phyloP scores from a whole-genome alignment of 2,329 filamentous ascomycete genomes.

The Colletotrichum viniferum region DNA sequence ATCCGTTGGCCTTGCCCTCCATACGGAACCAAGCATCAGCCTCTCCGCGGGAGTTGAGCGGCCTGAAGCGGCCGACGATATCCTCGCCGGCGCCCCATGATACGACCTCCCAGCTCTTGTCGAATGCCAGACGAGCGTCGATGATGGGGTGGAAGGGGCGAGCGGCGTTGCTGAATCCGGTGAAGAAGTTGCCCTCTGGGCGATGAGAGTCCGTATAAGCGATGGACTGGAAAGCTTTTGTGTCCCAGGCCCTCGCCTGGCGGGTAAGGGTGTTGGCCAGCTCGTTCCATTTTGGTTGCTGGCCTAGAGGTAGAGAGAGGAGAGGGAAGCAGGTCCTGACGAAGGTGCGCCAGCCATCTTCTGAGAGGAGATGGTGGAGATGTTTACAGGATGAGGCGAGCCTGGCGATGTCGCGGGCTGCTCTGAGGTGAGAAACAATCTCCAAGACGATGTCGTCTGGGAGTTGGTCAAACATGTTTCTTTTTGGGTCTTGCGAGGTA shows the following conservation, averaged over 20 bases:
- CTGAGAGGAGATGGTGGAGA: conserved; percentile 40
- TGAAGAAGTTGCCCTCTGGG: conserved; percentile 19
- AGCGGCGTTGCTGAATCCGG: neutral
- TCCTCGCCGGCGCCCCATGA: conserved; percentile 58
- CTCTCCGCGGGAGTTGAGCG: conserved; percentile 25
- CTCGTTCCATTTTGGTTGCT: conserved; percentile 34
- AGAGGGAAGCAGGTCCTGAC: conserved; percentile 49
- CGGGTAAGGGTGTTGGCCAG: conserved; percentile 53
- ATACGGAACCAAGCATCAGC: conserved; percentile 26
- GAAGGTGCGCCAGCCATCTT: conserved; percentile 56
- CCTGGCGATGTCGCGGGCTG: conserved; percentile 50
- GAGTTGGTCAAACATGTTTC: conserved; percentile 39
- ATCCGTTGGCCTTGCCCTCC: conserved; percentile 42
- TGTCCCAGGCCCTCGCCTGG: conserved; percentile 59
- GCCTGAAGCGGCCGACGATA: conserved; percentile 46
- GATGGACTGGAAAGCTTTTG: conserved; percentile 39
- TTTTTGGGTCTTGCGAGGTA: neutral
- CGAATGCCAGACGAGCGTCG: conserved; percentile 44
- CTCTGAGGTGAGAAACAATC: conserved; percentile 51
- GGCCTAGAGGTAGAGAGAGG: conserved; percentile 34
- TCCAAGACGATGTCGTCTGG: conserved; percentile 57
- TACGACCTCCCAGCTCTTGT: conserved; percentile 48
- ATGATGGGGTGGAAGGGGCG: conserved; percentile 49
- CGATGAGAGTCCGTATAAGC: conserved; percentile 31
- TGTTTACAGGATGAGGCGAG: conserved; percentile 43